These are phyloP conservation scores for Lentinus brumalis DNA, from an alignment of 768 basidiomycete genomes.

Conservation along the genomic window DNA sequence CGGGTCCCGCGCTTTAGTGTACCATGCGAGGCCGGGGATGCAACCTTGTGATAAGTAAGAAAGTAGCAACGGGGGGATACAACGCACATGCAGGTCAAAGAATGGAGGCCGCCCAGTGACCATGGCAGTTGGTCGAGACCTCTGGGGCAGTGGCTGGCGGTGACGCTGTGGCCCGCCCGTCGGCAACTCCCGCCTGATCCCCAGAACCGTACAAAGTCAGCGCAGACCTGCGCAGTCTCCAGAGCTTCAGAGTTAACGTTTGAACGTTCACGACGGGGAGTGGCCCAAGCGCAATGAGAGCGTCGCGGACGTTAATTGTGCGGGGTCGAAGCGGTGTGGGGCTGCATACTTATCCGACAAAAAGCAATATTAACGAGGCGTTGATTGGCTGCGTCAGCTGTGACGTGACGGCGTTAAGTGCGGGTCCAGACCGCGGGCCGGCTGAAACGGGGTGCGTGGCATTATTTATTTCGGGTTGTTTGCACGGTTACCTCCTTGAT, in stretches of 20 bases:
- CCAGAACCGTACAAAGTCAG: background rate
- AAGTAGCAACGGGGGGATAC: too few relatives aligned
- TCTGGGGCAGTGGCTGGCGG: background rate
- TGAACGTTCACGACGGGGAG: background rate
- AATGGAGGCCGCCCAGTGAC: too few relatives aligned
- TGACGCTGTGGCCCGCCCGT: background rate
- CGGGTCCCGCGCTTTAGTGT: too few relatives aligned
- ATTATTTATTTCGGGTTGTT: slow-evolving; percentile 7
- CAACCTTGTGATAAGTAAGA: too few relatives aligned
- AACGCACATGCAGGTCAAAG: too few relatives aligned
- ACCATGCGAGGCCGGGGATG: too few relatives aligned
- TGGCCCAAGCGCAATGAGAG: too few relatives aligned
- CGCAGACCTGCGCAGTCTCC: background rate
- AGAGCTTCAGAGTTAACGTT: background rate
- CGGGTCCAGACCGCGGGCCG: slow-evolving; percentile 3
- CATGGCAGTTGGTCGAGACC: background rate
- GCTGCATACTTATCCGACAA: background rate
- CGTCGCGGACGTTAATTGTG: slow-evolving; percentile 3
- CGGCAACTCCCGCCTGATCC: background rate
- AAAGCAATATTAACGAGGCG: too few relatives aligned
- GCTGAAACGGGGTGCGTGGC: slow-evolving; percentile 11
- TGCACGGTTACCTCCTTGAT: slow-evolving; percentile 5
- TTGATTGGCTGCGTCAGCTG: background rate
- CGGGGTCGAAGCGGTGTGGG: background rate
- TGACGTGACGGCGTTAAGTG: slow-evolving; percentile 13